Percentiles rank a stretch among this genome's conserved stretches.
Evolutionary conservation across 768 basidiomycete genomes (phyloP).

Genomic region (Phylloporus sp.): DNA sequence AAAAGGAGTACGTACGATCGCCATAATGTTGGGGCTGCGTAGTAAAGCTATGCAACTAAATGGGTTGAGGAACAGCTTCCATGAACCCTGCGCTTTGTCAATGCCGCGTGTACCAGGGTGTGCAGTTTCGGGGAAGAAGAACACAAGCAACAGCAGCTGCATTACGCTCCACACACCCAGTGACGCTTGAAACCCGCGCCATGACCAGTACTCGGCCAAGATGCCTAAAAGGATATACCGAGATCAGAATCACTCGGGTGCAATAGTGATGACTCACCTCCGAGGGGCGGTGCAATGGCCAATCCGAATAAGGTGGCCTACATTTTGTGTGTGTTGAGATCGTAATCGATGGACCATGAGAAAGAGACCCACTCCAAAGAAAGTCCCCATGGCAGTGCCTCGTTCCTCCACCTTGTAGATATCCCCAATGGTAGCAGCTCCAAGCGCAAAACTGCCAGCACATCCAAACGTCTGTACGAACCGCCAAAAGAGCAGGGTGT

Average conservation of each 20-base stretch:
- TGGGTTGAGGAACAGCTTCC: conserved; percentile 49
- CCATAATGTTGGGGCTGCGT: conserved; percentile 55
- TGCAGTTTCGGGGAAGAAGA: conserved; percentile 64
- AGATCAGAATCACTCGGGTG: not conserved
- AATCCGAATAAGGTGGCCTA: conserved; percentile 54
- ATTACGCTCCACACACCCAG: conserved; percentile 41
- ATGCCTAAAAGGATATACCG: conserved; percentile 31
- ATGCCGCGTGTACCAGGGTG: conserved; percentile 56
- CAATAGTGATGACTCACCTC: conserved; percentile 35
- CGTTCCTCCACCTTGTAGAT: conserved; percentile 64
- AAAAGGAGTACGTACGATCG: conserved; percentile 41
- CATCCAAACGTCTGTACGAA: conserved; percentile 65
- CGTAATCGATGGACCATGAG: not conserved
- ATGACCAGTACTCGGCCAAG: conserved; percentile 58
- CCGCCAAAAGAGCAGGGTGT: conserved; percentile 53
- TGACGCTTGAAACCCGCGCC: conserved; percentile 55
- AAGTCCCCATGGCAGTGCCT: conserved; percentile 56
- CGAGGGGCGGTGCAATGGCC: conserved; percentile 55
- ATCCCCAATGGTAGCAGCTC: conserved; percentile 59
- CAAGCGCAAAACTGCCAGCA: conserved; percentile 53
- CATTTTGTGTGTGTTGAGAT: not conserved
- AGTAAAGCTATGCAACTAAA: conserved; percentile 48
- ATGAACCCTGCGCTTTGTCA: conserved; percentile 37
- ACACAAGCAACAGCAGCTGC: conserved; percentile 36
- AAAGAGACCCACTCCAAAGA: conserved; percentile 41